Conservation (phyloP, 2,329 filamentous ascomycete species). For the Fusarium sp. region DNA sequence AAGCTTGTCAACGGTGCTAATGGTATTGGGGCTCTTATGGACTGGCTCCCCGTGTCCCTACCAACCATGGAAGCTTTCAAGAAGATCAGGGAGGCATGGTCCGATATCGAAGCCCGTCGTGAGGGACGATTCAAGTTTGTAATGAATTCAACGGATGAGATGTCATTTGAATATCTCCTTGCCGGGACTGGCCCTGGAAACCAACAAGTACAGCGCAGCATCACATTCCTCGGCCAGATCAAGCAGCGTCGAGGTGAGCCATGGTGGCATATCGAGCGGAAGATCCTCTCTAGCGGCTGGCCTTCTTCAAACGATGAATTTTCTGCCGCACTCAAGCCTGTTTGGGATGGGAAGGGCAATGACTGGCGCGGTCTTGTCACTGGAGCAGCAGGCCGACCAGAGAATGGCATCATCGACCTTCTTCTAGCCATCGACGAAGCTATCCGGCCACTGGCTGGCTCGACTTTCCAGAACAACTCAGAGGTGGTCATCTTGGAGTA, state of each 20-base stretch:
- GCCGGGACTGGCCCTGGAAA: conserved; percentile 33
- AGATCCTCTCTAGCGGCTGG: conserved; percentile 29
- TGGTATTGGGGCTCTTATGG: conserved; percentile 62
- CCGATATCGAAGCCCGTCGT: conserved; percentile 50
- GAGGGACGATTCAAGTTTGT: conserved; percentile 61
- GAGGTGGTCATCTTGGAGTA: conserved; percentile 39
- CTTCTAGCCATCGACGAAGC: conserved; percentile 59
- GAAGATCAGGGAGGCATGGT: conserved; percentile 66
- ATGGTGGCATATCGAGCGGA: conserved; percentile 62
- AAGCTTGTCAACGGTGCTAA: conserved; percentile 64
- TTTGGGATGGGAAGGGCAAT: conserved; percentile 57
- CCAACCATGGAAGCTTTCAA: conserved; percentile 71
- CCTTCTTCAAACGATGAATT: conserved; percentile 47
- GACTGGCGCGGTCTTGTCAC: conserved; percentile 59
- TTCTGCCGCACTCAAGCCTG: conserved; percentile 51
- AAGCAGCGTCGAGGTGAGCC: conserved; percentile 57
- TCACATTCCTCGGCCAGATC: conserved; percentile 64
- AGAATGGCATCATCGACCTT: conserved; percentile 56
- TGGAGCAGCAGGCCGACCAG: conserved; percentile 56
- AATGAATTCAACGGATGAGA: conserved; percentile 65
- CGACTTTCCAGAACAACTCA: conserved; percentile 2
- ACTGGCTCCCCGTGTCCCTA: conserved; percentile 67
- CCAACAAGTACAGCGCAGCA: conserved; percentile 45
- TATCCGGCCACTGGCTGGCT: conserved; percentile 48
- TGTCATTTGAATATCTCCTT: conserved; percentile 63